These are phyloP conservation scores for Alternaria sp. DNA, from an alignment of 2,329 filamentous ascomycete genomes.

Conservation along the genomic window DNA sequence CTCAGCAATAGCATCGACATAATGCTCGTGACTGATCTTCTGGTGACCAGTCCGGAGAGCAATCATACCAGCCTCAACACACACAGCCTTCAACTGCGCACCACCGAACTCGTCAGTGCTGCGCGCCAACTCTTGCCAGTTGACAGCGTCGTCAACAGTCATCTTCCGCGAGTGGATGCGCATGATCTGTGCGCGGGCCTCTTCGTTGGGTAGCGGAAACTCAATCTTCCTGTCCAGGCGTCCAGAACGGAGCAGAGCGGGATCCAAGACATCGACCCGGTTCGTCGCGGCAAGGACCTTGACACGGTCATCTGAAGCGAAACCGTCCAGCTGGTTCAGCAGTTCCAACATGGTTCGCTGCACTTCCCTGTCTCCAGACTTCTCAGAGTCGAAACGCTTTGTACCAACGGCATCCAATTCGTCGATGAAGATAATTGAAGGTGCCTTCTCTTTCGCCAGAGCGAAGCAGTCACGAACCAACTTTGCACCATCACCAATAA, in stretches of 20 bases:
- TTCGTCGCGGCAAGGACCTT: conserved; percentile 96
- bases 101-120: conserved; percentile 99
- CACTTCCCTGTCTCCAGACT: conserved; percentile 96
- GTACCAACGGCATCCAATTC: conserved; percentile 98
- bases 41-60: conserved; percentile 91
- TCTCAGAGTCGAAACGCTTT: conserved; percentile 98
- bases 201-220: conserved; percentile 97
- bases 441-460: conserved; percentile 97
- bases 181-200: conserved; percentile 94
- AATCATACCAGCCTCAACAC: conserved; percentile 99
- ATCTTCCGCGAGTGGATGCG: conserved; percentile 99
- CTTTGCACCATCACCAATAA: conserved; percentile 98
- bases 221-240: conserved; percentile 97
- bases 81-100: conserved; percentile 97
- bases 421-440: conserved; percentile 99
- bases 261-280: conserved; percentile 91
- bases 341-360: conserved; percentile 99
- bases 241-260: conserved; percentile 87
- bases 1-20: conserved; percentile 97
- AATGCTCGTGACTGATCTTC: conserved; percentile 98
- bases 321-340: conserved; percentile 97
- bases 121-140: conserved; percentile 94
- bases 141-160: conserved; percentile 90
- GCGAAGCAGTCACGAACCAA: conserved; percentile 97
- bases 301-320: conserved; percentile 95